Evolutionary conservation across 78 protist species (phyloP).

Genomic region (Carpediemonas membranifera): DNA sequence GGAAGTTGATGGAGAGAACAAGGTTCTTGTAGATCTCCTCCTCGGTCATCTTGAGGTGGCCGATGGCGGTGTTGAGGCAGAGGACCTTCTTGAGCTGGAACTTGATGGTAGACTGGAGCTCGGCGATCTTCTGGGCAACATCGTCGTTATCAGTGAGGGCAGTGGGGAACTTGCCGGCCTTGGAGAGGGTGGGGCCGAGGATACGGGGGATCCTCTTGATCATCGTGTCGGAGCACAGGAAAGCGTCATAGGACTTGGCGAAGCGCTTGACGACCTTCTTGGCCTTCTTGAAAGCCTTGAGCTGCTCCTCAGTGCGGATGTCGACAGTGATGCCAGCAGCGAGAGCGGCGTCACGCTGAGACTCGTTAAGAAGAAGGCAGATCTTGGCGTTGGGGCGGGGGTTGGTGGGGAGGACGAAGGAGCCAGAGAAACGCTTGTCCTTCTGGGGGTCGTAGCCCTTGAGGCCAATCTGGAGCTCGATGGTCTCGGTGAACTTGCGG

Average conservation of each 20-base stretch:
- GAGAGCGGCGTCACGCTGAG: slow-evolving; percentile 69
- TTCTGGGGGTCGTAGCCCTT: slow-evolving; percentile 95
- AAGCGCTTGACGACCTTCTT: slow-evolving; percentile 94
- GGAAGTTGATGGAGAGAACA: slow-evolving; percentile 81
- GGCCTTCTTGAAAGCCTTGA: slow-evolving; percentile 94
- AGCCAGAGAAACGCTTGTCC: slow-evolving; percentile 98
- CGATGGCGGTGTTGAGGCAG: slow-evolving; percentile 90
- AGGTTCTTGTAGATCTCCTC: slow-evolving; percentile 76
- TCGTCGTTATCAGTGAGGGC: slow-evolving; percentile 65
- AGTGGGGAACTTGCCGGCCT: slow-evolving; percentile 99
- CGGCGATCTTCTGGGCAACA: slow-evolving; percentile 64
- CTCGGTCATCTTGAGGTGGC: slow-evolving; percentile 76
- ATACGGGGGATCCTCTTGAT: slow-evolving; percentile 87
- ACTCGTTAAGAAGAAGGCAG: slow-evolving; percentile 88
- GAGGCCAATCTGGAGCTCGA: slow-evolving; percentile 93
- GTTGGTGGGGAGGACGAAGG: slow-evolving; percentile 43
- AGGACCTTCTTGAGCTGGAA: slow-evolving; percentile 97
- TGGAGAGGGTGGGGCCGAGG: slow-evolving; percentile 94
- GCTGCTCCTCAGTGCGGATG: slow-evolving; percentile 74
- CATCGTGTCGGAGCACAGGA: slow-evolving; percentile 91
- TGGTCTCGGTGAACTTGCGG: slow-evolving; percentile 79
- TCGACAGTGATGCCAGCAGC: slow-evolving; percentile 47
- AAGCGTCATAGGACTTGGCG: slow-evolving; percentile 83
- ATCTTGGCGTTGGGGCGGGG: slow-evolving; percentile 48
- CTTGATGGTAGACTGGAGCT: slow-evolving; percentile 80